A percentile compares a stretch with the other conserved stretches of the same genome.
Conservation (phyloP, 352 stramenopile genomes). For the Globisporangium barbulae region DNA sequence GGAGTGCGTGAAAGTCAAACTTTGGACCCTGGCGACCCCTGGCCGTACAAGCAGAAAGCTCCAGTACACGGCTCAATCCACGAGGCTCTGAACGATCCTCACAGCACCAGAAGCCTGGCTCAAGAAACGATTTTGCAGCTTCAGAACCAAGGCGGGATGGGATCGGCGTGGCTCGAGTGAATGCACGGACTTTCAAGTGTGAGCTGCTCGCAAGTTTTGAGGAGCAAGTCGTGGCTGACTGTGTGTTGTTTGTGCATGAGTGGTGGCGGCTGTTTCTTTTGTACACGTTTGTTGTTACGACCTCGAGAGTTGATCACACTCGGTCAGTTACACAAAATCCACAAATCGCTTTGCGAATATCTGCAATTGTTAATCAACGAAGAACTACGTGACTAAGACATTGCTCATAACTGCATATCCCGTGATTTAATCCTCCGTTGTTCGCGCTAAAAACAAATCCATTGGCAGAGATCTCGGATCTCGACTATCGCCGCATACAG, state of each 20-base stretch:
- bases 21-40: not conserved
- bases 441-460: not conserved
- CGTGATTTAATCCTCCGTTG: not conserved
- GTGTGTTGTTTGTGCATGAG: not conserved
- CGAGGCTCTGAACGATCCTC: not conserved
- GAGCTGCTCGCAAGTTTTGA: not conserved
- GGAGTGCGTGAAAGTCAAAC: not conserved
- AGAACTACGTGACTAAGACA: no score
- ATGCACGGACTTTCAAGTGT: not conserved
- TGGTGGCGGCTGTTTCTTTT: not conserved
- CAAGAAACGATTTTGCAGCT: not conserved
- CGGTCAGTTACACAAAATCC: no score
- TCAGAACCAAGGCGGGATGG: slow-evolving; percentile 3
- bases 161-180: not conserved
- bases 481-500: no score
- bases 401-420: no score
- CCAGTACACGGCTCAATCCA: not conserved
- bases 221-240: no score
- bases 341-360: no score
- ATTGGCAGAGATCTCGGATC: no score
- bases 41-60: not conserved
- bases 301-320: no score
- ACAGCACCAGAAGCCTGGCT: not conserved
- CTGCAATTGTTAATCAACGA: no score
- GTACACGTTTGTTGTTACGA: not conserved